phyloP scores from a whole-genome alignment of 805 yeast genomes.

The Grigorovia yakushimaensis region DNA sequence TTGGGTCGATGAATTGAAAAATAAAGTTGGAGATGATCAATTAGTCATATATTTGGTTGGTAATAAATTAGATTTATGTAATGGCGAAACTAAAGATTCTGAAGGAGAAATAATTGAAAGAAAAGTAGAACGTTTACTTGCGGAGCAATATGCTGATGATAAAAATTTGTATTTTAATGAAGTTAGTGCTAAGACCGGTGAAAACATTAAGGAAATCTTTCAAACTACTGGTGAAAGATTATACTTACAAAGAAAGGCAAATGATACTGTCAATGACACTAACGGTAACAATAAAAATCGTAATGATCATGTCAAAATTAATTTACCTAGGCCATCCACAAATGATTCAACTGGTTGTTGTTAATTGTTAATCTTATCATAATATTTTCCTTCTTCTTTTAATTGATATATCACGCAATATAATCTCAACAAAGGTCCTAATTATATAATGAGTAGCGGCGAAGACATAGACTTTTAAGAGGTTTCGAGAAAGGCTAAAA shows the following conservation, averaged over 20 bases:
- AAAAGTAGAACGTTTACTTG: constrained; percentile 35
- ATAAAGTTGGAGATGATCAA: constrained; percentile 61
- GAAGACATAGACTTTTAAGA: no score
- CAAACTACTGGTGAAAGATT: constrained; percentile 40
- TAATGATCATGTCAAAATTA: constrained; percentile 19
- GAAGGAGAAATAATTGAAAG: constrained; percentile 20
- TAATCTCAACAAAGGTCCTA: no score
- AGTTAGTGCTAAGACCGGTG: constrained; percentile 52
- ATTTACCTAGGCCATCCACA: constrained; percentile 36
- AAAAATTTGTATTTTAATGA: constrained; percentile 41
- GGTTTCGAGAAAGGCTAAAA: no score
- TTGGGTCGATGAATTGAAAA: constrained; percentile 88
- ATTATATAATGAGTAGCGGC: no score
- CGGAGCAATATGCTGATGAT: constrained; percentile 47
- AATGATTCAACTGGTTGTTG: constrained; percentile 36
- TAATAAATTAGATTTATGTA: constrained; percentile 61
- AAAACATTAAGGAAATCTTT: constrained; percentile 39
- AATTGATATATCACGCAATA: no score
- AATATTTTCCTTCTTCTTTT: no score
- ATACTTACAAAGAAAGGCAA: constrained; percentile 18
- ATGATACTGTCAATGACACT: constrained; percentile 10
- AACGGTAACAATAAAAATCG: constrained; percentile 6
- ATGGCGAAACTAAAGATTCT: constrained; percentile 38
- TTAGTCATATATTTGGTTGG: constrained; percentile 83
- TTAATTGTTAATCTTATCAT: neutral